Conservation (phyloP, 2,329 filamentous ascomycete genomes). For the Fusarium sp. region DNA sequence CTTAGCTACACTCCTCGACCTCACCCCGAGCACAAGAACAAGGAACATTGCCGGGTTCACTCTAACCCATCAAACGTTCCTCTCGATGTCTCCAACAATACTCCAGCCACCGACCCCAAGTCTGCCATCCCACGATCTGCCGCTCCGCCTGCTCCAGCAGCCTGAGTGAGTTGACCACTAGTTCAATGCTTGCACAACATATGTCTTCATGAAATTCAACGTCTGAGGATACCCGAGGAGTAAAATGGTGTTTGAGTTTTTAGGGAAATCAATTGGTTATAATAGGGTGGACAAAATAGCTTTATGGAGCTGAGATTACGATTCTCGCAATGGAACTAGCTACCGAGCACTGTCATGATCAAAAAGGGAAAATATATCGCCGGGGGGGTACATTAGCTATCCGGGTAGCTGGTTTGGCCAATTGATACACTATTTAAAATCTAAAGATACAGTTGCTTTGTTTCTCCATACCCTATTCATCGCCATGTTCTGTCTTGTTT, state of each 20-base stretch:
- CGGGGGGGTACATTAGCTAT: slow-evolving; percentile 18
- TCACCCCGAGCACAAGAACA: slow-evolving; percentile 38
- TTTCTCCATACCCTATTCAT: slow-evolving; percentile 29
- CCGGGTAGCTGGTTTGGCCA: slow-evolving; percentile 10
- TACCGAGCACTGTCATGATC: background rate
- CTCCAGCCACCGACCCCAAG: slow-evolving; percentile 17
- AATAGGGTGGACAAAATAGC: background rate
- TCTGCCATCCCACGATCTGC: slow-evolving; percentile 18
- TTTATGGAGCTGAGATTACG: background rate
- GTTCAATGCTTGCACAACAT: background rate
- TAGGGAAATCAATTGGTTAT: background rate
- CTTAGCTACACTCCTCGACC: slow-evolving; percentile 35
- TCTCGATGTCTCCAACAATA: slow-evolving; percentile 16
- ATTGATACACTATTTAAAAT: slow-evolving; percentile 44
- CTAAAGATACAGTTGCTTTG: slow-evolving; percentile 41
- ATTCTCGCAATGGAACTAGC: background rate
- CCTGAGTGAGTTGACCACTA: background rate
- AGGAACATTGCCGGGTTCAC: slow-evolving; percentile 33
- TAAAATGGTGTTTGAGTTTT: slow-evolving; percentile 14
- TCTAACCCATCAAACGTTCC: slow-evolving; percentile 25
- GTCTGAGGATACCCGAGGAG: slow-evolving; percentile 17
- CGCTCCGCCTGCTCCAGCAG: slow-evolving; percentile 4
- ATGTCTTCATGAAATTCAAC: background rate
- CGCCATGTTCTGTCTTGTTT: slow-evolving; percentile 10
- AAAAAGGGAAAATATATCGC: background rate